Evolutionary conservation across 129 eudicot species (phyloP), one percentile per base, ranked within the genome.

Genomic region (Saposhnikovia divaricata): DNA sequence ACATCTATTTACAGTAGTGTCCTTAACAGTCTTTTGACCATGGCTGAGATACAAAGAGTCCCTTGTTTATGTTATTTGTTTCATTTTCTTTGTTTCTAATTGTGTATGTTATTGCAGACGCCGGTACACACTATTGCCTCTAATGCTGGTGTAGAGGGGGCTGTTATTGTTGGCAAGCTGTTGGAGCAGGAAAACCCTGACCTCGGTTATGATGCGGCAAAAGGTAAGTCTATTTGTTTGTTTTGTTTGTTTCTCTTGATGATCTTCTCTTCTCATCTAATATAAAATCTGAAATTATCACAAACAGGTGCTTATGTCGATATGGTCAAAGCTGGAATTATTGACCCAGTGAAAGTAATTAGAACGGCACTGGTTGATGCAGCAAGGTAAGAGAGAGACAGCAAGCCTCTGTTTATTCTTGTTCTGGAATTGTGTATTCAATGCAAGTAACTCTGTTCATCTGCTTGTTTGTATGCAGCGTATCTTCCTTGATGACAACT

Each of bases 361-460:
- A 87, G 98, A 81, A 90, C 98, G 16, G 98, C 98, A 12, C 85
- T 93, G 73, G 89, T 85, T 39, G 96, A 93, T 87, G 98, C 98
- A 44, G 98, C 98, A 59, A 93, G 98, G 98, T 89, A 78, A 66
- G 21, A 66, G n/a, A n/a, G 16, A 66, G 42, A 66, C 19, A 34
- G 42, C 72, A 14, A 34, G 9, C 72, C 3, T 66, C 8, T 9
- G 72, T 65, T 10, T 66, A 31, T 31, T 34, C 38, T 66, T 34
- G 19, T 66, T 27, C 21, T 13, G 21, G 5, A 27, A 31, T 39
- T 19, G 39, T 66, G 13, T 18, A 28, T 28, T 37, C 45, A 66
- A 2, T 34, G 46, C 34, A 74, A 27, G 39, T 74, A 28, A 74
- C 31, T 4, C 0, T 42, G 40, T 25, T 21, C 66, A 65, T 72